Percentiles rank a stretch among this genome's conserved stretches.
Conservation (phyloP, 2,329 filamentous ascomycete genomes). For the Trichoderma pleuroti region DNA sequence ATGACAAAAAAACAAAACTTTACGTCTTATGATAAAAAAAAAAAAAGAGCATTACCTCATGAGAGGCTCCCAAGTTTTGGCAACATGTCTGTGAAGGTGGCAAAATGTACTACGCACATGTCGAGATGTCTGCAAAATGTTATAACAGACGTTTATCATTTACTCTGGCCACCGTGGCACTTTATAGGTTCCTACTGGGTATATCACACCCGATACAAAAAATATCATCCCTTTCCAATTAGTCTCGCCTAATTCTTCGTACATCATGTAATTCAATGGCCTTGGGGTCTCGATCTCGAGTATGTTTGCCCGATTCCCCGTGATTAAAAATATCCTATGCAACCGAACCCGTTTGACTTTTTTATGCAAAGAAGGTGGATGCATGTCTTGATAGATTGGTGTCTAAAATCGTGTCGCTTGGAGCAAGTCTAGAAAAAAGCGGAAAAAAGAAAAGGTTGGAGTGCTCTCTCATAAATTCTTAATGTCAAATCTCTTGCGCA, state of each 20-base stretch:
- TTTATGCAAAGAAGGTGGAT: background rate
- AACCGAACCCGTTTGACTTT: background rate
- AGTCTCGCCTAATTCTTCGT: too few relatives aligned
- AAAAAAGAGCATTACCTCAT: background rate
- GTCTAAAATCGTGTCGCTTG: background rate
- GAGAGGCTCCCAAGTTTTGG: background rate
- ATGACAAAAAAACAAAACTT: conserved; percentile 10
- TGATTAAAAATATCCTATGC: background rate
- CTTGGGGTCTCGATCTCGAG: background rate
- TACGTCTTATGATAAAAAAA: background rate
- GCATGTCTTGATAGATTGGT: background rate
- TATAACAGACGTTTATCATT: background rate
- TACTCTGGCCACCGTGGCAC: background rate
- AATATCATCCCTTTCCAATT: background rate
- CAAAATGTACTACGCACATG: background rate
- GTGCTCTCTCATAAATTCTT: conserved; percentile 31
- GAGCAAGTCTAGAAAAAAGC: background rate
- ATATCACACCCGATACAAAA: background rate
- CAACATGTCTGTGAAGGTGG: background rate
- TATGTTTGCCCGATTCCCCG: background rate
- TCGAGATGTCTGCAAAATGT: background rate
- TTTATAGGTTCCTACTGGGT: background rate
- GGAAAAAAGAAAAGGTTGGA: background rate
- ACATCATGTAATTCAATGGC: background rate
- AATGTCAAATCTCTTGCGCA: conserved; percentile 38